Evolutionary conservation across 768 basidiomycete species (phyloP).

Genomic region (Thelephora ganbajun): DNA sequence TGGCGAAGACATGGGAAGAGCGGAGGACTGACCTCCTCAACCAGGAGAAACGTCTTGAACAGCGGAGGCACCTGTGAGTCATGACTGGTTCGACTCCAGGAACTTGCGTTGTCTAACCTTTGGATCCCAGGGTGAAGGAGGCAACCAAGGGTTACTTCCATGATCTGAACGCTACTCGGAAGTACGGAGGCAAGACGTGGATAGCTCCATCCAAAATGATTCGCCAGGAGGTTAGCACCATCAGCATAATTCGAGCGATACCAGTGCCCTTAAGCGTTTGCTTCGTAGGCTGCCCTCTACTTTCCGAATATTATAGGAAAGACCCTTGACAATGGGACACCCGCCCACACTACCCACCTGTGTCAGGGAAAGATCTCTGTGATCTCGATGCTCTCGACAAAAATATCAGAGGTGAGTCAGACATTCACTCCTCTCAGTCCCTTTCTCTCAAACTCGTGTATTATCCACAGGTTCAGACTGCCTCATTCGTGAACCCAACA

Average conservation of each 20-base stretch:
- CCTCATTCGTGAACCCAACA: constrained; percentile 52
- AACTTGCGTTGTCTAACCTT: constrained; percentile 21
- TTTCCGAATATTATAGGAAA: constrained; percentile 79
- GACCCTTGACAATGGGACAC: constrained; percentile 37
- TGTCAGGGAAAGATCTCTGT: constrained; percentile 67
- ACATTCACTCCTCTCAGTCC: background rate
- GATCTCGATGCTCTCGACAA: constrained; percentile 70
- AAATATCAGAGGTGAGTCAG: constrained; percentile 67
- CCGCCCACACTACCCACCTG: constrained; percentile 65
- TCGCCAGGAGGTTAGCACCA: constrained; percentile 64
- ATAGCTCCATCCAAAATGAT: constrained; percentile 83
- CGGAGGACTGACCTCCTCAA: constrained; percentile 58
- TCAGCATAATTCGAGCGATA: background rate
- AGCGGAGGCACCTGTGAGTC: constrained; percentile 46
- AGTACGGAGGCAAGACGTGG: constrained; percentile 90
- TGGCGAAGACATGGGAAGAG: constrained; percentile 42
- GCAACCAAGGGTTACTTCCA: constrained; percentile 77
- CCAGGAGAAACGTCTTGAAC: constrained; percentile 52
- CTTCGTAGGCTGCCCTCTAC: constrained; percentile 42
- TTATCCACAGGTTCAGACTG: constrained; percentile 51
- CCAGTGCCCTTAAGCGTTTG: background rate
- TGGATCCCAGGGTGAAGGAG: constrained; percentile 35
- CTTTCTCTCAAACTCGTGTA: background rate
- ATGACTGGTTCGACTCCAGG: constrained; percentile 3
- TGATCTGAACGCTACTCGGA: constrained; percentile 68